Evolutionary conservation across 2,329 filamentous ascomycete genomes (phyloP).

Genomic region (Monosporascus ibericus): DNA sequence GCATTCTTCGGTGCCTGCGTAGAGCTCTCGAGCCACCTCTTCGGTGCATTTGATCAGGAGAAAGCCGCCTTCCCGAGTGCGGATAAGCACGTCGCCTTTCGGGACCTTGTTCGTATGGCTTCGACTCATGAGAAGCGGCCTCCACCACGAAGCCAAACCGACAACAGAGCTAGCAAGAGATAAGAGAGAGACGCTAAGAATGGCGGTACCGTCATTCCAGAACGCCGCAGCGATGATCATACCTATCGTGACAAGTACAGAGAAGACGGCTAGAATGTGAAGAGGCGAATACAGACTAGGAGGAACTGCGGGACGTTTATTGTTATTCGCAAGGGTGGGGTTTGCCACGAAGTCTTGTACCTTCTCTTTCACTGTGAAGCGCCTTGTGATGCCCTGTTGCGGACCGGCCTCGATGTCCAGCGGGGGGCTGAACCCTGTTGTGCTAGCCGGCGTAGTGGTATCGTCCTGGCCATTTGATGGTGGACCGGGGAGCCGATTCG

Average conservation of each 20-base stretch:
- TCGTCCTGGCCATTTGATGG: constrained; percentile 9
- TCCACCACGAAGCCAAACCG: constrained; percentile 53
- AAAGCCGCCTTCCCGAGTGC: constrained; percentile 54
- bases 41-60: constrained; percentile 52
- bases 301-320: constrained; percentile 40
- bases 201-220: constrained; percentile 44
- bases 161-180: constrained; percentile 47
- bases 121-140: constrained; percentile 46
- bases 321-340: constrained; percentile 32
- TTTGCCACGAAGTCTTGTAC: constrained; percentile 37
- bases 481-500: constrained; percentile 9
- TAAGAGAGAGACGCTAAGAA: constrained; percentile 45
- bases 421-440: constrained; percentile 10
- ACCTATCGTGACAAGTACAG: constrained; percentile 41
- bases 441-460: constrained; percentile 3
- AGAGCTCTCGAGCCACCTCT: constrained; percentile 56
- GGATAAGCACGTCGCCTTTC: constrained; percentile 53
- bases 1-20: constrained; percentile 55
- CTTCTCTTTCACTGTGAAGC: constrained; percentile 32
- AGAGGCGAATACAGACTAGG: constrained; percentile 44
- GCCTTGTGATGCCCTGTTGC: constrained; percentile 20
- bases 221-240: constrained; percentile 37
- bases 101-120: constrained; percentile 43
- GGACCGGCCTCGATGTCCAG: constrained; percentile 18
- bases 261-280: constrained; percentile 46